Percentiles rank a stretch among this genome's conserved stretches.
Conservation (phyloP, 2,329 filamentous ascomycete species). For the Claviceps sp. region DNA sequence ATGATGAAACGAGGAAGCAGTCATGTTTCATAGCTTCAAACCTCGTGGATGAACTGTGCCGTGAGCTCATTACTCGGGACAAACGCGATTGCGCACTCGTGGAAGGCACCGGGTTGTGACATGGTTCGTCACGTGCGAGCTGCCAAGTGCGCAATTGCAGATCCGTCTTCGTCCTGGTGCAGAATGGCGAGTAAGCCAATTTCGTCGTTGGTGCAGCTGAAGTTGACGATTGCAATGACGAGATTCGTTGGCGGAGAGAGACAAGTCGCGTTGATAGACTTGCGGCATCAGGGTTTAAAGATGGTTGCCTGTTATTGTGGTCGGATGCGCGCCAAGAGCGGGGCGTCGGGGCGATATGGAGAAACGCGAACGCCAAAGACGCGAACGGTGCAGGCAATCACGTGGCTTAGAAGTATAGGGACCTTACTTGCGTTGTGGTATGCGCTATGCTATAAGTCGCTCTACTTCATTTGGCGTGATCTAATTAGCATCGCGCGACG, state of each 20-base stretch:
- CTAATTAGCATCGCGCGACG: background rate
- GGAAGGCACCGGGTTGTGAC: slow-evolving; percentile 23
- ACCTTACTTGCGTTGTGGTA: background rate
- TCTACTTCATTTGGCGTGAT: background rate
- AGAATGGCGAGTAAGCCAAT: background rate
- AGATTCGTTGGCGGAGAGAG: background rate
- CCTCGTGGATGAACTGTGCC: slow-evolving; percentile 27
- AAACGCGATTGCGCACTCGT: slow-evolving; percentile 31
- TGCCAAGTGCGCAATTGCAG: too few species aligned
- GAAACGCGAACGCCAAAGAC: slow-evolving; percentile 11
- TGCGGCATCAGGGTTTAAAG: background rate
- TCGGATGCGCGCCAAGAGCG: slow-evolving; percentile 7
- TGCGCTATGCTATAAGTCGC: background rate
- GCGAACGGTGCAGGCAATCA: slow-evolving; percentile 24
- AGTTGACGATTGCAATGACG: background rate
- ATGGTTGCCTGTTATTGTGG: background rate
- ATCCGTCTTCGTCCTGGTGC: background rate
- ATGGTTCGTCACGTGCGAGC: slow-evolving; percentile 11
- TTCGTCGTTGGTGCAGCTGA: background rate
- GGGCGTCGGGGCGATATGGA: background rate
- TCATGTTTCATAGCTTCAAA: slow-evolving; percentile 10
- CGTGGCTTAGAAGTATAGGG: slow-evolving; percentile 10
- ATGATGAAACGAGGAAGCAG: too few species aligned
- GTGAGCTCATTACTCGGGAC: slow-evolving; percentile 28
- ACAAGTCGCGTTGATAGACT: background rate